Conservation (phyloP, 2,329 filamentous ascomycete genomes). For the Boeremia exigua region DNA sequence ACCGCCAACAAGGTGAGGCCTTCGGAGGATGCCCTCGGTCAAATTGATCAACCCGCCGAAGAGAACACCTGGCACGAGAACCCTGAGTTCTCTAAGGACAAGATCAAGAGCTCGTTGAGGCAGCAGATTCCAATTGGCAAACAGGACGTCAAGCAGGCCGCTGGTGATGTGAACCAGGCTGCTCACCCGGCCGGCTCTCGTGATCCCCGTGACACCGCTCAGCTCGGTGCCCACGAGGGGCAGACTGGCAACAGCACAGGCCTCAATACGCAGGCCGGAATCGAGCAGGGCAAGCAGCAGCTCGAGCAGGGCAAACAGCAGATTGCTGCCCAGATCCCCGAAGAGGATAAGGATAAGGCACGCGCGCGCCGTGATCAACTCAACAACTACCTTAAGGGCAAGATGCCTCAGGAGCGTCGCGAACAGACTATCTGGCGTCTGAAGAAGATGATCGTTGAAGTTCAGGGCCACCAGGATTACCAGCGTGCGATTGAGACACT, state of each 20-base stretch:
- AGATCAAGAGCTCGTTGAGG: slow-evolving; percentile 72
- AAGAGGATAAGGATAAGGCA: slow-evolving; percentile 59
- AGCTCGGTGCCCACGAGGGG: slow-evolving; percentile 58
- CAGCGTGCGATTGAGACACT: slow-evolving; percentile 89
- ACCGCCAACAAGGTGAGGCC: slow-evolving; percentile 79
- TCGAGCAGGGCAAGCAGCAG: slow-evolving; percentile 60
- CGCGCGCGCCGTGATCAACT: slow-evolving; percentile 58
- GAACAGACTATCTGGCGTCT: slow-evolving; percentile 91
- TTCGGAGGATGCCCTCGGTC: slow-evolving; percentile 73
- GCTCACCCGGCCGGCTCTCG: slow-evolving; percentile 64
- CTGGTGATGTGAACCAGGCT: slow-evolving; percentile 61
- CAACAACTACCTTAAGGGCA: slow-evolving; percentile 79
- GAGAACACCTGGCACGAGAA: slow-evolving; percentile 95
- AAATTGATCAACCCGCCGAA: slow-evolving; percentile 82
- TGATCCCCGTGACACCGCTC: slow-evolving; percentile 61
- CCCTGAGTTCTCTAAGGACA: slow-evolving; percentile 75
- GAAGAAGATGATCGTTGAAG: slow-evolving; percentile 98
- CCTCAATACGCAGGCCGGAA: slow-evolving; percentile 60
- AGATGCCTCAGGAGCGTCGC: slow-evolving; percentile 90
- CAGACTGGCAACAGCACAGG: slow-evolving; percentile 55
- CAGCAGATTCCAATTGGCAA: slow-evolving; percentile 59
- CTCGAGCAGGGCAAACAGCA: slow-evolving; percentile 62
- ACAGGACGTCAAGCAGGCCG: slow-evolving; percentile 65
- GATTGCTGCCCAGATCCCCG: slow-evolving; percentile 67
- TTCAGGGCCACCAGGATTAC: slow-evolving; percentile 94